Evolutionary conservation across 306 rosid species (phyloP).

Genomic region (Begonia loranthoides): DNA sequence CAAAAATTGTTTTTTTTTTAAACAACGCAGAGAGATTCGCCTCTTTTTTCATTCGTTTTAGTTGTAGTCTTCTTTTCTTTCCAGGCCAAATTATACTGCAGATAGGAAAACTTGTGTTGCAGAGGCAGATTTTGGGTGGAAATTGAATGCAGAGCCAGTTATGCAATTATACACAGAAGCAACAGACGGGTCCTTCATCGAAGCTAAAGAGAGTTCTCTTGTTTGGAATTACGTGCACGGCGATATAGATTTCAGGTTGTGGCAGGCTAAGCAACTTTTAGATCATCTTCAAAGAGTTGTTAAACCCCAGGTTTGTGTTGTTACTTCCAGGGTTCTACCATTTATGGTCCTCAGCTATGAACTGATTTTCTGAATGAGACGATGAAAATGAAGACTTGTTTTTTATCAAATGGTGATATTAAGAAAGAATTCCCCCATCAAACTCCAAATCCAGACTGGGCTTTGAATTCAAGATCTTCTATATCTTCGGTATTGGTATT

Average conservation of each 20-base stretch:
- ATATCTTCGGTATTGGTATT: no score
- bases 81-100: conserved; percentile 31
- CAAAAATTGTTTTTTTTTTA: no score
- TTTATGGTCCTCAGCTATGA: no score
- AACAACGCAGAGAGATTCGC: no score
- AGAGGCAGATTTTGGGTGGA: conserved; percentile 45
- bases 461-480: no score
- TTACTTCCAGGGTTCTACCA: no score
- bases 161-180: conserved; percentile 73
- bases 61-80: conserved; percentile 7
- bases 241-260: conserved; percentile 65
- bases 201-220: conserved; percentile 54
- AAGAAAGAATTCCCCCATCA: no score
- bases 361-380: no score
- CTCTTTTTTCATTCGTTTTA: not conserved
- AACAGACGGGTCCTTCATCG: conserved; percentile 68
- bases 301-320: conserved; percentile 45
- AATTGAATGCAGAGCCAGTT: conserved; percentile 61
- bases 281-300: conserved; percentile 77
- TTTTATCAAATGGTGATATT: no score
- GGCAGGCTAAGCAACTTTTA: conserved; percentile 72
- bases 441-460: no score
- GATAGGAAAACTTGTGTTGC: conserved; percentile 57
- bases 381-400: no score
- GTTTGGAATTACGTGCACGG: conserved; percentile 66